These are phyloP conservation scores for Ceratobasidium sp. DNA, from an alignment of 1,284 basidiomycete species.

Conservation along the genomic window DNA sequence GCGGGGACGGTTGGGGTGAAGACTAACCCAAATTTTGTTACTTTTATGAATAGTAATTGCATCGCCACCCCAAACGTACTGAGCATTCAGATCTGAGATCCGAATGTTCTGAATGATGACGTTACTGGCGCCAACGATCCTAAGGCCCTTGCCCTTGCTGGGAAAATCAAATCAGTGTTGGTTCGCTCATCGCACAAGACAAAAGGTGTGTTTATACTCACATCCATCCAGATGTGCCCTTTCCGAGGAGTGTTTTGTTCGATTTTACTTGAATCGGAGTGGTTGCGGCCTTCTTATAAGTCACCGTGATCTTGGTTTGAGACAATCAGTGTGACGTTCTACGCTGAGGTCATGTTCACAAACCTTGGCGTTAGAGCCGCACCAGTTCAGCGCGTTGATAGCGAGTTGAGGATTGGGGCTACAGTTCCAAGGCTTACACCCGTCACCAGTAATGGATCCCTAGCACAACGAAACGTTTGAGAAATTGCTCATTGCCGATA, in stretches of 20 bases:
- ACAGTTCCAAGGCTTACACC: slow-evolving; percentile 48
- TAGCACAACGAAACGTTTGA: too few relatives aligned
- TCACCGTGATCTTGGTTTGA: not conserved
- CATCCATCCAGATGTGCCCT: slow-evolving; percentile 42
- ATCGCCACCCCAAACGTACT: slow-evolving; percentile 47
- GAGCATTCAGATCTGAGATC: slow-evolving; percentile 44
- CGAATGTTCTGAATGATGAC: slow-evolving; percentile 49
- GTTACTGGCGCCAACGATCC: slow-evolving; percentile 47
- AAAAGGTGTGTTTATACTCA: slow-evolving; percentile 23
- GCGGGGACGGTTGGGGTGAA: not conserved
- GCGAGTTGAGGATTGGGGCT: slow-evolving; percentile 48
- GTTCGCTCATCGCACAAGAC: not conserved
- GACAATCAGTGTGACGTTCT: not conserved
- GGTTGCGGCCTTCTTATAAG: not conserved
- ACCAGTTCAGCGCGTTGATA: slow-evolving; percentile 42
- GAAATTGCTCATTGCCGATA: too few relatives aligned
- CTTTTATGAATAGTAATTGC: slow-evolving; percentile 41
- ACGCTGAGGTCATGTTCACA: not conserved
- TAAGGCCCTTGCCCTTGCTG: slow-evolving; percentile 45
- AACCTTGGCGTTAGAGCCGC: not conserved
- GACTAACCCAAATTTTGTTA: slow-evolving; percentile 44
- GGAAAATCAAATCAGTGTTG: slow-evolving; percentile 36
- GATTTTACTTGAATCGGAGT: not conserved
- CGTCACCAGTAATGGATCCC: slow-evolving; percentile 38
- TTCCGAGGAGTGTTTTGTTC: slow-evolving; percentile 46